phyloP scores from a whole-genome alignment of 2,329 filamentous ascomycete genomes.

The Sporothrix pallida region DNA sequence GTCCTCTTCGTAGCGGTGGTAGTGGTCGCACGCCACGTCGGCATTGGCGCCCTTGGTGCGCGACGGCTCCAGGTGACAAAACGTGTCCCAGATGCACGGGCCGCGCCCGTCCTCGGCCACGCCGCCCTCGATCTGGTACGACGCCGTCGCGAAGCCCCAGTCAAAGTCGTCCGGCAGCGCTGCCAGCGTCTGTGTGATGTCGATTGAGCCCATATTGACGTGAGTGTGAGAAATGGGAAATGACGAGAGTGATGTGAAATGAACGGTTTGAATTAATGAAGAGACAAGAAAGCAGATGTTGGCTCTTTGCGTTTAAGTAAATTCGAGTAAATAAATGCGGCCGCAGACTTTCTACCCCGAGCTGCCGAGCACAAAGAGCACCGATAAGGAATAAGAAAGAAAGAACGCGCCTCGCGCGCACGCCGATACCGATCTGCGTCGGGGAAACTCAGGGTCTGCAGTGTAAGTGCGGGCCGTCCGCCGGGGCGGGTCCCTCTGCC shows the following conservation, averaged over 20 bases:
- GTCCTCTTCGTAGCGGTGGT: conserved; percentile 78
- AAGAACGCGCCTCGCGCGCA: neutral
- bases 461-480: neutral
- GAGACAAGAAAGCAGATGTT: neutral
- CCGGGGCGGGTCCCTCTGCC: neutral
- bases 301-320: neutral
- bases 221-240: too few relatives aligned
- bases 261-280: neutral
- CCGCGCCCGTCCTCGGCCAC: conserved; percentile 76
- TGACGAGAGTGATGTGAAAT: too few relatives aligned
- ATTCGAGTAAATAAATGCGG: neutral
- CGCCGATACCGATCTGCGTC: neutral
- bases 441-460: neutral
- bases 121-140: conserved; percentile 86
- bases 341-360: neutral
- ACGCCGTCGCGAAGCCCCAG: conserved; percentile 81
- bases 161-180: conserved; percentile 71
- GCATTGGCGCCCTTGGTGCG: conserved; percentile 75
- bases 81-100: conserved; percentile 87
- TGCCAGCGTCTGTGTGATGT: conserved; percentile 46
- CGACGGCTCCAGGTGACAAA: conserved; percentile 66
- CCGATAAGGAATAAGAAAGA: neutral
- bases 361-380: neutral
- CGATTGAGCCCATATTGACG: neutral
- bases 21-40: conserved; percentile 82